Conservation (phyloP, 2,329 filamentous ascomycete species). For the Aschersonia sp. region DNA sequence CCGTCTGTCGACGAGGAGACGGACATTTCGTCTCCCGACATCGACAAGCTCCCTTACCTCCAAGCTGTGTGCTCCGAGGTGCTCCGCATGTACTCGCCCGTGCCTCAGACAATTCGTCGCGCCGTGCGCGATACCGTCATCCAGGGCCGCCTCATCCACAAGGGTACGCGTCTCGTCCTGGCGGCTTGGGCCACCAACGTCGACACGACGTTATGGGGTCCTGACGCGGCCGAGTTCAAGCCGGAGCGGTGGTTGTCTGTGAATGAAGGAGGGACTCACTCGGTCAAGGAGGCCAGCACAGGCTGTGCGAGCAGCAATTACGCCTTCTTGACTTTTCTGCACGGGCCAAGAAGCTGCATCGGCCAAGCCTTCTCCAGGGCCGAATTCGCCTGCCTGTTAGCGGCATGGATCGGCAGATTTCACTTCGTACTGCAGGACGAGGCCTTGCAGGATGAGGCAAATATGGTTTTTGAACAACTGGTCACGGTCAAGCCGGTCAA, state of each 20-base stretch:
- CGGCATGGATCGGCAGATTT: conserved; percentile 63
- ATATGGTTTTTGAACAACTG: conserved; percentile 52
- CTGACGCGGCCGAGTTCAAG: conserved; percentile 59
- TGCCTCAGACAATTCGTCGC: conserved; percentile 55
- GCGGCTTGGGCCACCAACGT: conserved; percentile 55
- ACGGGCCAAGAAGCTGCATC: conserved; percentile 77
- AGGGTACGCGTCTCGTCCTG: conserved; percentile 56
- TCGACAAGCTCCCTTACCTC: conserved; percentile 66
- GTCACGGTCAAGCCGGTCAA: conserved; percentile 60
- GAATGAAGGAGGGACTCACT: conserved; percentile 7
- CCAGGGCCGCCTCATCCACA: conserved; percentile 49
- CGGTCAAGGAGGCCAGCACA: conserved; percentile 28
- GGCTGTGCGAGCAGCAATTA: conserved; percentile 67
- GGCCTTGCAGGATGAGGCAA: conserved; percentile 50
- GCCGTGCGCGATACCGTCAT: conserved; percentile 51
- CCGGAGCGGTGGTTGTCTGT: conserved; percentile 56
- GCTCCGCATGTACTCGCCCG: conserved; percentile 58
- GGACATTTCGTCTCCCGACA: conserved; percentile 27
- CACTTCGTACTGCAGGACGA: conserved; percentile 42
- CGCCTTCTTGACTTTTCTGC: conserved; percentile 67
- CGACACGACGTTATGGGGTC: conserved; percentile 57
- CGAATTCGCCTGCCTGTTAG: conserved; percentile 75
- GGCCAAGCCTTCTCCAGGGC: conserved; percentile 66
- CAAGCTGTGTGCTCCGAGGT: conserved; percentile 68
- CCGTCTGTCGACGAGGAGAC: conserved; percentile 28